A percentile compares a stretch with the other conserved stretches of the same genome.
Conservation (phyloP, 1,284 basidiomycete genomes). For the Trichosporon sp. region DNA sequence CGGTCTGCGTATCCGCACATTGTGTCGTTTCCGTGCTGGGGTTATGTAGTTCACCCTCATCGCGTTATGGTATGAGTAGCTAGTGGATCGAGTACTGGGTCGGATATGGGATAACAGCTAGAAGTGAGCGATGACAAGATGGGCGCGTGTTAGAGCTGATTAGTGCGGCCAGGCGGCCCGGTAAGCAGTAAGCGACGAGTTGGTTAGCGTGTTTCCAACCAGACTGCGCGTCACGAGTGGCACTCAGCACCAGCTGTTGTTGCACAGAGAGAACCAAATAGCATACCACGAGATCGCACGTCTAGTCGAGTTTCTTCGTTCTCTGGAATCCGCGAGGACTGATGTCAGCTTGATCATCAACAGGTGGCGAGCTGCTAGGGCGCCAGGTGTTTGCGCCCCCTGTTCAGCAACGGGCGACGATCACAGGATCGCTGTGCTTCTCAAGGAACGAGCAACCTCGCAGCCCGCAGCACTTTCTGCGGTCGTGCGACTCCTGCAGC, state of each 20-base stretch:
- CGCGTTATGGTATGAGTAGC: background rate
- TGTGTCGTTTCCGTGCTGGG: background rate
- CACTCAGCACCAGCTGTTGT: background rate
- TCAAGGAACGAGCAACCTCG: background rate
- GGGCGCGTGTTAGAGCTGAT: background rate
- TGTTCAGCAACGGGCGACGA: background rate
- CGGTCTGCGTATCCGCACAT: background rate
- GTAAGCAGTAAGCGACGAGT: too few species aligned
- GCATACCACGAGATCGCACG: background rate
- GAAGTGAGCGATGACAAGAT: too few species aligned
- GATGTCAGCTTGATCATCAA: background rate
- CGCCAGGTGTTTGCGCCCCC: too few species aligned
- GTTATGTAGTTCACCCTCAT: slow-evolving; percentile 11
- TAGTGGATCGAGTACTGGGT: background rate
- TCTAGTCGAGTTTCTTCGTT: slow-evolving; percentile 19
- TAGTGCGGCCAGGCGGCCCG: background rate
- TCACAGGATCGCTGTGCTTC: background rate
- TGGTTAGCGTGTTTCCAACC: background rate
- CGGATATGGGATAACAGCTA: background rate
- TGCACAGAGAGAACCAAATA: slow-evolving; percentile 2
- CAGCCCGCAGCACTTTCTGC: background rate
- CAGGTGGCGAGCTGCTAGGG: too few species aligned
- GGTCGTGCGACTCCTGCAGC: background rate
- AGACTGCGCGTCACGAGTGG: background rate
- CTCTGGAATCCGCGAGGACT: slow-evolving; percentile 15